Evolutionary conservation across 176 grass and related monocot genomes (phyloP).

Genomic region (Microstegium vimineum): DNA sequence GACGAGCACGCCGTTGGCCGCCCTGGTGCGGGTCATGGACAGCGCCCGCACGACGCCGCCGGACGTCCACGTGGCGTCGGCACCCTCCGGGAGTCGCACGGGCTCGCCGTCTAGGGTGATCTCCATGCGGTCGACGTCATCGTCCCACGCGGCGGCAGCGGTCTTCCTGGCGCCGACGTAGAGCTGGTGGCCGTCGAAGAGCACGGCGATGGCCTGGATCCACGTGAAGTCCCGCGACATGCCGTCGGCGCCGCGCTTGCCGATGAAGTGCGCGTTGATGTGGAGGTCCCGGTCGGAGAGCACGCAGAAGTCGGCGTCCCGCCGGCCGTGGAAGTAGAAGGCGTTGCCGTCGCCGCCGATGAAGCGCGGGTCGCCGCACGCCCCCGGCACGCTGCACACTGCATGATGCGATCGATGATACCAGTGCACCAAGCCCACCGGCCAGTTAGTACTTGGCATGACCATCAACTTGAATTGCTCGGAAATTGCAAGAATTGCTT

Average conservation of each 20-base stretch:
- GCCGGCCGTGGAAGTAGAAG: conserved; percentile 54
- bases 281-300: conserved; percentile 50
- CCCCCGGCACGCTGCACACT: conserved; percentile 32
- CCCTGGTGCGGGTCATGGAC: conserved; percentile 34
- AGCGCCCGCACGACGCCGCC: neutral
- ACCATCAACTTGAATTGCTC: too few relatives aligned
- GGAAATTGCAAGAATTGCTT: too few relatives aligned
- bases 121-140: conserved; percentile 41
- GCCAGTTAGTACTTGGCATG: too few relatives aligned
- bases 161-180: conserved; percentile 43
- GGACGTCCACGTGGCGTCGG: conserved; percentile 13
- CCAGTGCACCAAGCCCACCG: too few relatives aligned
- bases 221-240: conserved; percentile 53
- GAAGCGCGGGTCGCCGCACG: conserved; percentile 50
- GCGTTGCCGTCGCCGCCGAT: conserved; percentile 56
- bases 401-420: too few relatives aligned
- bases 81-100: neutral
- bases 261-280: conserved; percentile 67
- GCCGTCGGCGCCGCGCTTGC: conserved; percentile 22
- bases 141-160: conserved; percentile 20
- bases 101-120: conserved; percentile 29
- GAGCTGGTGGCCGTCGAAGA: conserved; percentile 43
- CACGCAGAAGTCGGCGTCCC: conserved; percentile 48
- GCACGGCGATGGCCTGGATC: conserved; percentile 53
- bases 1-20: conserved; percentile 36